Base-by-base conservation (phyloP, 495 filamentous ascomycete genomes). In the Chaetomium tenue region DNA sequence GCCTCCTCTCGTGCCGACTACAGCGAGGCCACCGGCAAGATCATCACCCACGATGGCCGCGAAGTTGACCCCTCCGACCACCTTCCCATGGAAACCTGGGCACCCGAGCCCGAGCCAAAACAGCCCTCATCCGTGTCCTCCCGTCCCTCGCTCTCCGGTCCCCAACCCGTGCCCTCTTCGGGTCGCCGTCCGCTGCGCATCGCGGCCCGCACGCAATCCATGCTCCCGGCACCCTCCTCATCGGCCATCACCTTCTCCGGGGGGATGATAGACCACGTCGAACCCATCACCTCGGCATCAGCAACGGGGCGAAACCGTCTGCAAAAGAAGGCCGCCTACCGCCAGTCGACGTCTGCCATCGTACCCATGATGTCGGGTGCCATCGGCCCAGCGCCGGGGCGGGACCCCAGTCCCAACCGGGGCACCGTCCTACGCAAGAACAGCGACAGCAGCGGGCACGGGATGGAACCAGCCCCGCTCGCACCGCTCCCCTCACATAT, bases 21-120 rank as follows among this genome's bases (percentile, higher is more conserved):
- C 57, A 71, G 74, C 47, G 81, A 83, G 52, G 75, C 75, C 1
- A 77, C 76, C 22, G 82, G 80, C 23, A 86, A 87, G 67, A 93
- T 97, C 58, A 88, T 91, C 60, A 91, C 88, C 0, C 87, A 89
- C 61, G 88, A 94, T 74, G 95, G 94, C 16, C 84, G 90, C 37
- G 88, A 93, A 62, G 87, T 98, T 63, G 94, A 98, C 72, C 93
- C 91, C 0, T 93, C 90, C 2, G 94, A 98, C 74, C 91, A 97
- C 71, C 85, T 98, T 0, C 94, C 93, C 0, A 85, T 91, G 52
- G 89, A 93, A 44, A 91, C 88, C 5, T 98, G 92, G 90, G 94
- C 94, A 0, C 94, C 94, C 0, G 92, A 98, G 72, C 93, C 93
- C 0, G 93, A 97, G 69, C 81, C 82, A 26, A 94, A 91, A 74